Base-by-base conservation (phyloP, 805 yeast genomes). In the Myxozyma sirexii region DNA sequence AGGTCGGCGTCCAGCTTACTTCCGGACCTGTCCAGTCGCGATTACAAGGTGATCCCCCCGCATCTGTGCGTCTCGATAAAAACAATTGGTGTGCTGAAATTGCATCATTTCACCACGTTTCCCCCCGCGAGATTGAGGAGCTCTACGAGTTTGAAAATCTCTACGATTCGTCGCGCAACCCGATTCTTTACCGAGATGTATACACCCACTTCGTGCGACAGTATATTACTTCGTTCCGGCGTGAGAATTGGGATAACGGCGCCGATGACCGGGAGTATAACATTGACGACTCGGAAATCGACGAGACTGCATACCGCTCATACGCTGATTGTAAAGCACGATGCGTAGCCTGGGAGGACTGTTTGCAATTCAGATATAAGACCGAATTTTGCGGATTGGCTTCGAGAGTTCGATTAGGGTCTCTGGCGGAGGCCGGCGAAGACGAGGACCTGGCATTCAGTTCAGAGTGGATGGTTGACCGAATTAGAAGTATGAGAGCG, bases 91-190 rank as follows among this genome's bases (percentile, higher is more conserved):
- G 77, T 56, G 49, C 52, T 21, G 70, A 74, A 27, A 55, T 74
- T 29, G 59, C 69, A 12, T 60, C 73, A 1, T 72, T 74, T 63
- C 77, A 76, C 55, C 75, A 74, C 48, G 49, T 69, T 13, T 46
- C 58, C 4, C 35, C 66, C 3, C 57, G 46, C 19, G 66, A 62
- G 15, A 41, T 54, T 17, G 54, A 50, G 24, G 42, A 33, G 7
- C 59, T 73, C 45, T 75, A 67, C 67, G 74, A 72, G 49, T 76
- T 74, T 65, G 78, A 76, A 58, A 64, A 62, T 59, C 58, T 44
- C 54, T 63, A 55, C 50, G 33, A 37, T 21, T 57, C 51, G 5
- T 55, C 35, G 26, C 62, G 52, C 38, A 46, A 35, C 15, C 64
- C 57, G 23, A 68, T 71, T 24, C 45, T 63, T 10, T 69, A 68